These are phyloP conservation scores for Diaporthe eres DNA, from an alignment of 2,329 filamentous ascomycete species.

Conservation along the genomic window DNA sequence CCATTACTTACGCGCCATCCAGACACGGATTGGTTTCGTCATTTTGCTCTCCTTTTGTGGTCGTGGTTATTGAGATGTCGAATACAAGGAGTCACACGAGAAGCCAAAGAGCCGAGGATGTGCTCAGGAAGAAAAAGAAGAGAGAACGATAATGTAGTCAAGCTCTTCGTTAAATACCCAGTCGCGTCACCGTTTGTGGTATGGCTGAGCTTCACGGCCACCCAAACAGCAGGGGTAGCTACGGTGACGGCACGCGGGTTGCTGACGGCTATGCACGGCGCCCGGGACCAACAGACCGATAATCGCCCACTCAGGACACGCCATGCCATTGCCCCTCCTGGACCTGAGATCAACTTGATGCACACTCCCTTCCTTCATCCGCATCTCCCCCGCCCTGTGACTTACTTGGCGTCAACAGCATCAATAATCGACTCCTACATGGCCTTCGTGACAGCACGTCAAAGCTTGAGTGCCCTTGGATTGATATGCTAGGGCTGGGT, in stretches of 20 bases:
- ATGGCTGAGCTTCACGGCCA: not conserved
- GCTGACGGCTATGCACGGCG: not conserved
- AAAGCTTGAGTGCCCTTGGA: not conserved
- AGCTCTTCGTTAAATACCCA: not conserved
- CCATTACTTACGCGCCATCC: constrained; percentile 25
- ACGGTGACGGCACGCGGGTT: not conserved
- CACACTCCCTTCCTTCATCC: not conserved
- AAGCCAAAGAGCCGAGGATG: not conserved
- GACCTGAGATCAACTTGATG: not conserved
- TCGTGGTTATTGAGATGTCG: not conserved
- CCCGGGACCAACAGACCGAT: not conserved
- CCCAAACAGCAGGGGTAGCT: too few relatives aligned
- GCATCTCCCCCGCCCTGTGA: not conserved
- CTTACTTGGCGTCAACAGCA: not conserved
- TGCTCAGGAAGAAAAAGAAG: not conserved
- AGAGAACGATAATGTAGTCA: not conserved
- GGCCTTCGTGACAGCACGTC: not conserved
- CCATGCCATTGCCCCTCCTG: not conserved
- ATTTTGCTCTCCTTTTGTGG: not conserved
- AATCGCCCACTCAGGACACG: not conserved
- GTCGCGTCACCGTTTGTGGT: not conserved
- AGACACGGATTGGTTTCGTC: constrained; percentile 16
- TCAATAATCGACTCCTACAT: not conserved
- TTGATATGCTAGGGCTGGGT: not conserved
- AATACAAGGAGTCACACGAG: not conserved